Percentiles rank a stretch among this genome's conserved stretches.
Evolutionary conservation across 208 protist species (phyloP).

Genomic region (Acanthamoeba lenticulata): DNA sequence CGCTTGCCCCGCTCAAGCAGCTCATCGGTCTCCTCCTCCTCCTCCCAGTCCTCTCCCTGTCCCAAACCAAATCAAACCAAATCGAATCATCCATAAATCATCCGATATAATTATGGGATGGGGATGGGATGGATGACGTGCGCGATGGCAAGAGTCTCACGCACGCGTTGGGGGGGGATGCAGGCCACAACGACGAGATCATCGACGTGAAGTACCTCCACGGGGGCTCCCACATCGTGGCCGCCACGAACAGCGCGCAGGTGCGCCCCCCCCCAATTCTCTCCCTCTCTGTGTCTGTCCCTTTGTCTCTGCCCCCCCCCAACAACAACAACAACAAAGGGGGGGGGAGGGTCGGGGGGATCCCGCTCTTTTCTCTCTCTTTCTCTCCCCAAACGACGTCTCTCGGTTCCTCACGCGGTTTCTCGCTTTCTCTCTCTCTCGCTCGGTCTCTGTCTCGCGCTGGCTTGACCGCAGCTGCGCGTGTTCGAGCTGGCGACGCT

Average conservation of each 20-base stretch:
- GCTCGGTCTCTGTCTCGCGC: not conserved
- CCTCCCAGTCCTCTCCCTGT: too few relatives aligned
- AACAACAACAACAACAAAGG: too few relatives aligned
- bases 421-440: not conserved
- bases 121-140: too few relatives aligned
- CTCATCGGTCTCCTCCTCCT: not conserved
- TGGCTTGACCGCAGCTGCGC: slow-evolving; percentile 13
- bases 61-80: too few relatives aligned
- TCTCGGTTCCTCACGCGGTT: not conserved
- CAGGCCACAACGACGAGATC: slow-evolving; percentile 80
- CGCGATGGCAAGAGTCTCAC: too few relatives aligned
- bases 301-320: too few relatives aligned
- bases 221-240: slow-evolving; percentile 57
- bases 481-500: slow-evolving; percentile 59
- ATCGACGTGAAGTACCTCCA: slow-evolving; percentile 69
- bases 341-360: too few relatives aligned
- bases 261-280: too few relatives aligned
- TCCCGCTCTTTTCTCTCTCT: not conserved
- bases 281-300: too few relatives aligned
- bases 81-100: not conserved
- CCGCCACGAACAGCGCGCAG: slow-evolving; percentile 74
- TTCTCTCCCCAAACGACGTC: not conserved
- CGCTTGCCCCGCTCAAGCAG: slow-evolving; percentile 40
- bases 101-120: not conserved
- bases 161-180: too few relatives aligned